Evolutionary conservation across 345 rosid genomes (phyloP).

Genomic region (Citrus cavaleriei): DNA sequence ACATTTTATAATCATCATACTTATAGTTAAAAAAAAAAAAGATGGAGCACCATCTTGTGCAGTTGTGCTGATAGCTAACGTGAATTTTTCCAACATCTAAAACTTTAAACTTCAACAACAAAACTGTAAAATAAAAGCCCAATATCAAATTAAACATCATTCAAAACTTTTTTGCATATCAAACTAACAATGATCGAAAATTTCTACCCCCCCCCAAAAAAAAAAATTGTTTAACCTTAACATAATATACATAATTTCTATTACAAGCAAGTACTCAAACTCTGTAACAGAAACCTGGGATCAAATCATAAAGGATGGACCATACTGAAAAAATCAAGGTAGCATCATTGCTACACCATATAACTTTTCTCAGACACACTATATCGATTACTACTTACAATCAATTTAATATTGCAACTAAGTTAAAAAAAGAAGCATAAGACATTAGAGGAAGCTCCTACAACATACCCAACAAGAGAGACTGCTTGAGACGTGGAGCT

Average conservation of each 20-base stretch:
- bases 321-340: background rate
- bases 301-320: background rate
- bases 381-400: background rate
- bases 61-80: background rate
- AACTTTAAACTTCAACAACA: background rate
- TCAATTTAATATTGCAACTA: background rate
- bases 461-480: slow-evolving; percentile 74
- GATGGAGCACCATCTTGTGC: background rate
- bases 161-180: background rate
- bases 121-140: background rate
- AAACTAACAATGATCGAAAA: background rate
- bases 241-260: background rate
- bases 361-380: background rate
- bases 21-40: background rate
- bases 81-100: background rate
- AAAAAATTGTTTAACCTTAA: background rate
- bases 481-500: slow-evolving; percentile 78
- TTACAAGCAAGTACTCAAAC: background rate
- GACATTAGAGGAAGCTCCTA: background rate
- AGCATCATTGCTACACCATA: background rate
- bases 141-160: background rate
- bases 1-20: background rate
- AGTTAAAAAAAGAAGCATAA: background rate
- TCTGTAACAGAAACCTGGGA: background rate
- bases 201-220: no score